Evolutionary conservation across 768 basidiomycete genomes (phyloP).

Genomic region (Mycena vitilis): DNA sequence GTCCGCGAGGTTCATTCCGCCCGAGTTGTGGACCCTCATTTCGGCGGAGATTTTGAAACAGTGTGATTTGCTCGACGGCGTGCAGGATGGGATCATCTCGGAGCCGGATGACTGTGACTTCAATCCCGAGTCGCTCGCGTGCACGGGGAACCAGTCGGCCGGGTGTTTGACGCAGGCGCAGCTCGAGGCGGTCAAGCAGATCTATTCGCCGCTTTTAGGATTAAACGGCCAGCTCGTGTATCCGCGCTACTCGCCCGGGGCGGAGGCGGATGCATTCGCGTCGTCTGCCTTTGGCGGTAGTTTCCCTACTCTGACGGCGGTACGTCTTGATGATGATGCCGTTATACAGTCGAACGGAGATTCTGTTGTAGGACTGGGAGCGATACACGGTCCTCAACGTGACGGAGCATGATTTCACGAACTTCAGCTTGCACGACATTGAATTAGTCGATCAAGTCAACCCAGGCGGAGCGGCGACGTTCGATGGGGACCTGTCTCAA

Average conservation of each 20-base stretch:
- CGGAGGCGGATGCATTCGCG: slow-evolving; percentile 17
- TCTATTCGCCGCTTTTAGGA: slow-evolving; percentile 36
- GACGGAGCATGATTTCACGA: neutral
- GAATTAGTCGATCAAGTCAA: neutral
- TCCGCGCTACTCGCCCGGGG: slow-evolving; percentile 36
- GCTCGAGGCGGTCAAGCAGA: slow-evolving; percentile 31
- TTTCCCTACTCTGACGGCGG: neutral
- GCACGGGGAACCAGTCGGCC: slow-evolving; percentile 11
- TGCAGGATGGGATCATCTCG: slow-evolving; percentile 37
- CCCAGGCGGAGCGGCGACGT: slow-evolving; percentile 10
- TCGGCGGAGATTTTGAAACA: slow-evolving; percentile 38
- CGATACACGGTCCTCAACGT: slow-evolving; percentile 11
- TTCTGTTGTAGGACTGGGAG: slow-evolving; percentile 23
- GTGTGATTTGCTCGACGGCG: slow-evolving; percentile 27
- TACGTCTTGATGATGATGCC: neutral
- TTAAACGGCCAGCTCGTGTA: slow-evolving; percentile 30
- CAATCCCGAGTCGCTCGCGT: slow-evolving; percentile 31
- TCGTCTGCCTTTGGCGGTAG: neutral
- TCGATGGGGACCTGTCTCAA: slow-evolving; percentile 7
- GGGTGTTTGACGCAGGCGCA: slow-evolving; percentile 37
- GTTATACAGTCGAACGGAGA: neutral
- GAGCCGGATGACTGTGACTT: slow-evolving; percentile 41
- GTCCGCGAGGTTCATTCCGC: slow-evolving; percentile 33
- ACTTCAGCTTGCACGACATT: slow-evolving; percentile 6
- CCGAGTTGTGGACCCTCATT: slow-evolving; percentile 35